Evolutionary conservation across 2,329 filamentous ascomycete species (phyloP), one percentile per base, ranked within the genome.

Genomic region (Leptographium radiaticola): DNA sequence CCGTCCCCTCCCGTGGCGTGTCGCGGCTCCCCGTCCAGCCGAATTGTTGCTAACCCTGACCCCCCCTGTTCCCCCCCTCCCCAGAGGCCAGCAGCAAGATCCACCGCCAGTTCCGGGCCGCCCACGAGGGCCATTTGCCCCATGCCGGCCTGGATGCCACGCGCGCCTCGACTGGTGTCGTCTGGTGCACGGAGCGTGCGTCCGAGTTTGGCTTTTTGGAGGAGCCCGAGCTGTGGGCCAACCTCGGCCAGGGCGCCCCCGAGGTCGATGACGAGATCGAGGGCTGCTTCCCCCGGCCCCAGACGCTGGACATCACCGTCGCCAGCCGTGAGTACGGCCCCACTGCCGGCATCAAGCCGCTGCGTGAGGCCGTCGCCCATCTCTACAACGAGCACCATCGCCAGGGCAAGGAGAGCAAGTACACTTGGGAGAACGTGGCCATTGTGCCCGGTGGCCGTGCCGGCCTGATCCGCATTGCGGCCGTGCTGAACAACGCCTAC

Each of bases 381-480:
- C 78, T 97, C 58, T 97, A 97, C 78, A 97, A 97, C 65, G 86
- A 85, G 67, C 87, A 91, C 68, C 91, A 96, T 64, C 83, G 91
- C 59, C 73, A 91, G 71, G 89, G 86, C 64, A 94, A 93, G 73
- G 77, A 82, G 12, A 91, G 86, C 69, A 77, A 94, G 71, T 97
- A 97, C 68, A 94, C 87, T 7, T 96, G 88, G 86, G 91, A 97
- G 75, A 97, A 97, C 68, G 91, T 96, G 18, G 90, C 87, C 67
- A 95, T 97, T 66, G 91, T 97, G 4, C 91, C 91, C 47, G 90
- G 90, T 68, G 91, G 91, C 42, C 82, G 91, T 62, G 91, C 91
- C 38, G 91, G 91, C 49, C 74, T 97, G 70, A 96, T 96, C 67
- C 82, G 91, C 62, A 96, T 97, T 66, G 91, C 91, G 20, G 91